Conservation (phyloP, 2,329 filamentous ascomycete species). For the Huntiella savannae region DNA sequence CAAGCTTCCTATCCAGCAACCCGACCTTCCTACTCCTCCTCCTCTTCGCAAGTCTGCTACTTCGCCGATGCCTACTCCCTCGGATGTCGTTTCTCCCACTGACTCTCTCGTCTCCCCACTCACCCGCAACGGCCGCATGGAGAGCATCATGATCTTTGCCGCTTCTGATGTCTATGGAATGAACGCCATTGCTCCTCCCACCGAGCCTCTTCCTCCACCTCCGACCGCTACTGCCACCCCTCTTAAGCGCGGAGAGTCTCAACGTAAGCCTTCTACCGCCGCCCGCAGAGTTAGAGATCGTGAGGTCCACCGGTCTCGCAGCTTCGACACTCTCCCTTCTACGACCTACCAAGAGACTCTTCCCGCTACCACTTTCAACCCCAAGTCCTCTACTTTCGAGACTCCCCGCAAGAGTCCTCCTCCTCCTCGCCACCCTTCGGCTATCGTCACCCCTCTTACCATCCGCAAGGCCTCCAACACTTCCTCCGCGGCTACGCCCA, state of each 20-base stretch:
- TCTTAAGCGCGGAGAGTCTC: constrained; percentile 19
- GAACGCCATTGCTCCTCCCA: constrained; percentile 42
- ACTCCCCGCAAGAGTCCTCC: constrained; percentile 6
- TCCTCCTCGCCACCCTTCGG: constrained; percentile 1
- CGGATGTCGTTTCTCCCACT: constrained; percentile 12
- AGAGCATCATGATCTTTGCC: constrained; percentile 51
- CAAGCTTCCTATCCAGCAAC: constrained; percentile 24
- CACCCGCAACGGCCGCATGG: constrained; percentile 25
- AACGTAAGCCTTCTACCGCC: constrained; percentile 11
- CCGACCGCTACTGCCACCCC: constrained; percentile 29
- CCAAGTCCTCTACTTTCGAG: constrained; percentile 12
- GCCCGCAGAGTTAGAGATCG: constrained; percentile 16
- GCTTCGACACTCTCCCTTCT: constrained; percentile 30
- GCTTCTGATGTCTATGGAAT: constrained; percentile 48
- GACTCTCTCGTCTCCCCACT: not conserved
- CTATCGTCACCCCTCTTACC: constrained; percentile 15
- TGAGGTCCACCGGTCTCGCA: constrained; percentile 28
- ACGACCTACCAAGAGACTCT: constrained; percentile 8
- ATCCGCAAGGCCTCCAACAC: constrained; percentile 19
- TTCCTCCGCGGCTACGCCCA: constrained; percentile 14
- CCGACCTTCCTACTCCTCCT: constrained; percentile 23
- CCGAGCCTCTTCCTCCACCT: not conserved
- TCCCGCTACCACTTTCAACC: no score
- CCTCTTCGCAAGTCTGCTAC: constrained; percentile 13
- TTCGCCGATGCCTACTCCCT: constrained; percentile 6